Base-by-base conservation (phyloP, 1,284 basidiomycete species). In the Rhizoctonia solani region DNA sequence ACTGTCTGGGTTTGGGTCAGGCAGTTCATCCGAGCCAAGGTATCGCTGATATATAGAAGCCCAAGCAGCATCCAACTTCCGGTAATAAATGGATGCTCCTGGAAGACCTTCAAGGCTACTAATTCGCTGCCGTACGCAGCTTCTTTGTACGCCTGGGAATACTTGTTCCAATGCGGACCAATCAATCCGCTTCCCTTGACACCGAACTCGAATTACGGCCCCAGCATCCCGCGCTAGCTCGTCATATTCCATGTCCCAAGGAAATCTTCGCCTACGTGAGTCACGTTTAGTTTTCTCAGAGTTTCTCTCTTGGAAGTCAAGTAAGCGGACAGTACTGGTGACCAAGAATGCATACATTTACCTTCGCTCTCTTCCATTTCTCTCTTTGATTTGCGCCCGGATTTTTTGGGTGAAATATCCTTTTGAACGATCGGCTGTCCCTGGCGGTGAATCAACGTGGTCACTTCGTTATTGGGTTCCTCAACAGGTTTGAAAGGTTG, bases 181-280 rank as follows among this genome's bases (percentile, higher is more conserved):
- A 71, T 90, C 88, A 44, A 89, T 79, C 67, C 87, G 83, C 30
- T 81, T 74, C 66, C 79, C 74, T 55, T 86, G 81, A 74, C 89
- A 92, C 25, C 95, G 87, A 16, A 89, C 90, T 70, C 85, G 85
- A 65, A 97, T 85, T 71, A 98, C 88, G 1, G 86, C 90, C 47
- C 86, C 88, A 1, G 88, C 88, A 74, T 98, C 95, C 59, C 90
- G 84, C 42, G 89, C 85, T 30, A 95, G 82, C 69, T 96, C 95
- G 70, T 96, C 93, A 69, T 88, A 93, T 54, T 94, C 90, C 54
- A 83, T 77, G 63, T 84, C 92, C 93, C 93, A 96, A 55, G 86
- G 84, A 74, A 92, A 92, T 59, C 92, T 84, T 70, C 84, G 81
- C 41, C 89, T 80, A 37, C 85, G 72, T 29, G 53, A 41, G n/a